Conservation (phyloP, 2,329 filamentous ascomycete species). For the Curvularia lunata region DNA sequence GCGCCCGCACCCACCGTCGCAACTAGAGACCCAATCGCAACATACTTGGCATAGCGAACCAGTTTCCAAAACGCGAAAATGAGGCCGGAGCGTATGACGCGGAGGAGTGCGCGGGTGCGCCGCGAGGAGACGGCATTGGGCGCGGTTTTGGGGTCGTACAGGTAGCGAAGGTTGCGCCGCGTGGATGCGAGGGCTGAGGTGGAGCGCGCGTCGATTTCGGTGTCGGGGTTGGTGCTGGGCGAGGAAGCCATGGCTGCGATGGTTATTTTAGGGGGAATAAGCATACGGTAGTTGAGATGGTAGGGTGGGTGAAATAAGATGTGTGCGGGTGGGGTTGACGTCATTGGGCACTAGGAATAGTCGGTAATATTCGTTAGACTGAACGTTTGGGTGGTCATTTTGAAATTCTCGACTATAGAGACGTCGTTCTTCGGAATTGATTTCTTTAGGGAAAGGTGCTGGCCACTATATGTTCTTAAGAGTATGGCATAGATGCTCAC, state of each 20-base stretch:
- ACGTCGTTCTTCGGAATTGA: too few species aligned
- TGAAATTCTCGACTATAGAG: too few species aligned
- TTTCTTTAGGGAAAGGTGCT: too few species aligned
- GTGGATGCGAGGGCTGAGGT: constrained; percentile 37
- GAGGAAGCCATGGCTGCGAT: constrained; percentile 6
- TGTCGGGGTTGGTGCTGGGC: constrained; percentile 3
- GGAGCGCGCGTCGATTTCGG: constrained; percentile 31
- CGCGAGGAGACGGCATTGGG: constrained; percentile 39
- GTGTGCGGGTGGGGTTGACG: neutral
- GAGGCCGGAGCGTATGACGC: constrained; percentile 46
- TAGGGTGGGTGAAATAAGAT: neutral
- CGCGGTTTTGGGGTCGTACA: constrained; percentile 44
- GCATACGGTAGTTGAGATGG: neutral
- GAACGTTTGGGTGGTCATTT: too few species aligned
- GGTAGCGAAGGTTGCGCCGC: constrained; percentile 45
- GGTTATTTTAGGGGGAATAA: neutral
- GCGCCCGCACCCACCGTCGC: constrained; percentile 50
- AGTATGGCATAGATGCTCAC: too few species aligned
- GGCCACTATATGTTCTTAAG: neutral
- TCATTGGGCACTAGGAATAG: neutral
- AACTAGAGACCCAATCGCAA: constrained; percentile 49
- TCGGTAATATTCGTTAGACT: neutral
- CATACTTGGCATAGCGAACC: constrained; percentile 53
- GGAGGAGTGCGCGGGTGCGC: constrained; percentile 50
- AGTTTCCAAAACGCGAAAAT: constrained; percentile 54